Conservation (phyloP, 148 eudicot genomes). For the Salicornia ramosissima region DNA sequence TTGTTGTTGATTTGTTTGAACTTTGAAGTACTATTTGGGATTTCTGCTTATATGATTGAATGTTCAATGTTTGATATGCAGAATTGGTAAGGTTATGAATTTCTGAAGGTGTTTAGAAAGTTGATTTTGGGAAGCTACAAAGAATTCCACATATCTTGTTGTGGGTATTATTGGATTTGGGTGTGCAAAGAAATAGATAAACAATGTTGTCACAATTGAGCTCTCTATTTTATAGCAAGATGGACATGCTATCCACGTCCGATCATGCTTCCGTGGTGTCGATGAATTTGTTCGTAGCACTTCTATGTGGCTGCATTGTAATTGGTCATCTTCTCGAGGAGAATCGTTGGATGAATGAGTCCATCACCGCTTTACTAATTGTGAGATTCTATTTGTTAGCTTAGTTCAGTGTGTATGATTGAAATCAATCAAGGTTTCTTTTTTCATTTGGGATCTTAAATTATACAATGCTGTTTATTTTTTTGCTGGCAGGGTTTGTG, state of each 20-base stretch:
- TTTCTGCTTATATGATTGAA: not conserved
- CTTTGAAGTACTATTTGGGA: not conserved
- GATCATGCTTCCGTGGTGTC: constrained; percentile 58
- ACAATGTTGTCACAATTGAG: constrained; percentile 37
- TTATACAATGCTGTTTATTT: constrained; percentile 5
- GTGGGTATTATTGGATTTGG: not conserved
- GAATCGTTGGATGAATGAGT: constrained; percentile 68
- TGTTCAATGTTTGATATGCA: constrained; percentile 22
- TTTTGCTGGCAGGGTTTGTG: constrained; percentile 46
- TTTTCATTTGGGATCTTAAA: not conserved
- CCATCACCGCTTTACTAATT: constrained; percentile 54
- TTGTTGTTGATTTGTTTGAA: not conserved
- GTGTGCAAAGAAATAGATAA: not conserved
- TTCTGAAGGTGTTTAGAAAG: constrained; percentile 15
- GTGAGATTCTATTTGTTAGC: constrained; percentile 32
- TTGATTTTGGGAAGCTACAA: constrained; percentile 8
- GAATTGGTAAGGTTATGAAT: constrained; percentile 30
- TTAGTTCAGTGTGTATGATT: not conserved
- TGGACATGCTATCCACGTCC: constrained; percentile 40
- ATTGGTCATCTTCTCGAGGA: constrained; percentile 72
- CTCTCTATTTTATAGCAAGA: constrained; percentile 21
- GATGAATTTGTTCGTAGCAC: constrained; percentile 62
- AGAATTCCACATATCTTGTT: constrained; percentile 1
- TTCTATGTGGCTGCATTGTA: constrained; percentile 62
- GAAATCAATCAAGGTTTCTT: not conserved